These are phyloP conservation scores for Mycena citricolor DNA, from an alignment of 1,284 basidiomycete genomes.

Conservation along the genomic window DNA sequence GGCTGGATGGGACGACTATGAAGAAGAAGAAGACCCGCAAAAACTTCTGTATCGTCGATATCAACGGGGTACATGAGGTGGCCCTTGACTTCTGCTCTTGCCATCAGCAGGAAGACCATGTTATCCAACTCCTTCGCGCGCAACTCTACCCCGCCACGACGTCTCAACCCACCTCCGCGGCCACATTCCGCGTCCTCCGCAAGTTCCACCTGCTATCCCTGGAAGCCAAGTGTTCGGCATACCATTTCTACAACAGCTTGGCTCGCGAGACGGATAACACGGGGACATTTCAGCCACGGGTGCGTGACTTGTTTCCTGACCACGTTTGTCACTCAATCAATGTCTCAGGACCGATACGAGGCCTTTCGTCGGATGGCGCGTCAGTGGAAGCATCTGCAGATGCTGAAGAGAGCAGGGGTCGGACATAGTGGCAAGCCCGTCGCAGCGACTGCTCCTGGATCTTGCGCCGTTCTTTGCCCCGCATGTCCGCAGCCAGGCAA, in stretches of 20 bases:
- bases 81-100: conserved; percentile 21
- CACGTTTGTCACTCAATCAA: too few relatives aligned
- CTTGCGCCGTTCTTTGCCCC: conserved; percentile 6
- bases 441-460: conserved; percentile 24
- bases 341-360: conserved; percentile 25
- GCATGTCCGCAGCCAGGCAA: conserved; percentile 7
- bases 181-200: conserved; percentile 8
- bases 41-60: conserved; percentile 17
- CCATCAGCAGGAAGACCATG: neutral
- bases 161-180: conserved; percentile 8
- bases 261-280: conserved; percentile 21
- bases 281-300: conserved; percentile 8
- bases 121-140: conserved; percentile 16
- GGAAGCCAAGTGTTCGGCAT: conserved; percentile 4
- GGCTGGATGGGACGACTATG: neutral
- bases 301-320: too few relatives aligned
- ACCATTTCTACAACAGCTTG: conserved; percentile 24
- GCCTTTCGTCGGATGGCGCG: conserved; percentile 25
- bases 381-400: conserved; percentile 30
- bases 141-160: conserved; percentile 21
- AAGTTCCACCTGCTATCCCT: conserved; percentile 9
- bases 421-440: conserved; percentile 23
- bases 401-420: conserved; percentile 28
- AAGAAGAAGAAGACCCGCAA: neutral
- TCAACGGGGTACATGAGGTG: conserved; percentile 17